Evolutionary conservation across 352 stramenopile genomes (phyloP).

Genomic region (Phytophthora melonis): DNA sequence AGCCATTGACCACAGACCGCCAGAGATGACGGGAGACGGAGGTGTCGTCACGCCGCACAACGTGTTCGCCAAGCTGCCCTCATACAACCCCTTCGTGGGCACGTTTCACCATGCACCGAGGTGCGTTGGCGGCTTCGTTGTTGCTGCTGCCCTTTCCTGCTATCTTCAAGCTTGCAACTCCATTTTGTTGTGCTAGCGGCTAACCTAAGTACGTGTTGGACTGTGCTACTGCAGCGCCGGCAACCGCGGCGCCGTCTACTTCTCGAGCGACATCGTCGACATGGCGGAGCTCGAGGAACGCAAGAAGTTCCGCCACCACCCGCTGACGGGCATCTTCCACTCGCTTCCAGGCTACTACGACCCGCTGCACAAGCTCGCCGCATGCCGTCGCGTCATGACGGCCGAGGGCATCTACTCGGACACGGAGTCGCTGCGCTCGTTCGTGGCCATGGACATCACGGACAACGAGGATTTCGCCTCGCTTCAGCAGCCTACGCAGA

Average conservation of each 20-base stretch:
- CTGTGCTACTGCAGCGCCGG: constrained; percentile 56
- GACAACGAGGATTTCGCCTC: constrained; percentile 66
- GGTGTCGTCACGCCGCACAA: constrained; percentile 62
- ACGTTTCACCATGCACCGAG: constrained; percentile 92
- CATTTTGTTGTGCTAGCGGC: neutral
- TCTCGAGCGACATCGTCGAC: constrained; percentile 88
- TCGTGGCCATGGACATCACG: constrained; percentile 79
- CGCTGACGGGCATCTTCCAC: constrained; percentile 90
- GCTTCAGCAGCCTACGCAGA: constrained; percentile 63
- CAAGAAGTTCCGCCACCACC: constrained; percentile 91
- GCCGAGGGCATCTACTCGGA: constrained; percentile 72
- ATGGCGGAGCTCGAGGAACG: constrained; percentile 90
- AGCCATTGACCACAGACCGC: constrained; percentile 5
- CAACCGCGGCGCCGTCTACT: constrained; percentile 89
- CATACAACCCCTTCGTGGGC: constrained; percentile 91
- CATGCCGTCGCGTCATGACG: constrained; percentile 70
- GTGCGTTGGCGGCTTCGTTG: constrained; percentile 34
- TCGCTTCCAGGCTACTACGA: constrained; percentile 89
- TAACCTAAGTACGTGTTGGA: neutral
- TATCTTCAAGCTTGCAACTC: neutral
- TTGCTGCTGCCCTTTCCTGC: neutral
- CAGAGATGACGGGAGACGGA: constrained; percentile 50
- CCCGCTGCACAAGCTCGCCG: constrained; percentile 78
- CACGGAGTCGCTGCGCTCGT: constrained; percentile 80
- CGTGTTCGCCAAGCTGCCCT: constrained; percentile 86